These are phyloP conservation scores for Neofusicoccum parvum DNA, from an alignment of 2,329 filamentous ascomycete genomes.

Conservation along the genomic window DNA sequence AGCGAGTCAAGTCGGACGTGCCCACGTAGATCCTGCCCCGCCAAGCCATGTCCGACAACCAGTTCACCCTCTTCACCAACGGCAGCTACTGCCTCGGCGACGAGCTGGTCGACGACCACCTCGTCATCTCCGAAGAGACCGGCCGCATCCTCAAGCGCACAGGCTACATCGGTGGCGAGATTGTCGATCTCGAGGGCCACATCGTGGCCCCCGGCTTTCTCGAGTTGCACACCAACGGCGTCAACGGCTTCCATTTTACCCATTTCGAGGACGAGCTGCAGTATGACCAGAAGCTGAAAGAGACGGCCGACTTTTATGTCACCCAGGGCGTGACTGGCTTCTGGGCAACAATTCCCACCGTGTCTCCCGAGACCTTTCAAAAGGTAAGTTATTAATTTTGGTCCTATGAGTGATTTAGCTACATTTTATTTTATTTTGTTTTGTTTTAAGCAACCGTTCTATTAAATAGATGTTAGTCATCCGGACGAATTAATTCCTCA, in stretches of 20 bases:
- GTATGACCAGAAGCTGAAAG: conserved; percentile 49
- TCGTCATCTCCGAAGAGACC: conserved; percentile 49
- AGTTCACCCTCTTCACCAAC: conserved; percentile 51
- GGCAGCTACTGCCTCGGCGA: conserved; percentile 48
- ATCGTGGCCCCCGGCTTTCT: conserved; percentile 59
- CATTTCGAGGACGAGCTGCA: conserved; percentile 46
- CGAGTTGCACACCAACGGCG: conserved; percentile 59
- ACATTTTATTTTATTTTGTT: not conserved
- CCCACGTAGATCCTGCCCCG: not conserved
- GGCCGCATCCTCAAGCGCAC: conserved; percentile 46
- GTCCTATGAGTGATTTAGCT: not conserved
- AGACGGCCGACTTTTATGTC: conserved; percentile 52
- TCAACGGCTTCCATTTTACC: conserved; percentile 58
- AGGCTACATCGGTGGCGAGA: conserved; percentile 48
- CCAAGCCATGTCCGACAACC: conserved; percentile 39
- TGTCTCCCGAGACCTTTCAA: conserved; percentile 49
- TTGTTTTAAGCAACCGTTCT: no score
- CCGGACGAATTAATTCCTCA: no score
- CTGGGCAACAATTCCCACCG: conserved; percentile 57
- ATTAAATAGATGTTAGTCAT: no score
- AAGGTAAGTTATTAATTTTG: conserved; percentile 36
- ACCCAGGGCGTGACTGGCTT: conserved; percentile 57
- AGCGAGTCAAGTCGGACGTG: not conserved
- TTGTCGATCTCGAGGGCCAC: conserved; percentile 51
- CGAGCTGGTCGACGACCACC: conserved; percentile 45